A percentile compares a stretch with the other conserved stretches of the same genome.
These are phyloP conservation scores for Leishmania tropica DNA, from an alignment of 208 protist species.

Conservation along the genomic window DNA sequence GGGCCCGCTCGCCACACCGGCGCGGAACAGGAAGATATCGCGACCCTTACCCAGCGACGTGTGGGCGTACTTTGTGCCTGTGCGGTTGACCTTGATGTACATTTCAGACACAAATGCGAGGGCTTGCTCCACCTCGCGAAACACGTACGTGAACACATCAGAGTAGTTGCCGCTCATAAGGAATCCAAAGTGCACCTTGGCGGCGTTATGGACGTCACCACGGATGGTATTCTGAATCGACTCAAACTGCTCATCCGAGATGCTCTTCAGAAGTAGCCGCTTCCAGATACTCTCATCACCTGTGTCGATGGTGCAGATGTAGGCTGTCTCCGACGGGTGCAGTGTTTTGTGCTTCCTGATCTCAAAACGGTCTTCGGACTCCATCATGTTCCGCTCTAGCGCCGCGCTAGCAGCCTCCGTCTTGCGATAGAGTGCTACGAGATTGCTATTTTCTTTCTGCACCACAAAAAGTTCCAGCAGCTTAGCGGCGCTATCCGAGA, in stretches of 20 bases:
- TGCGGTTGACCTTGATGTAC: constrained; percentile 73
- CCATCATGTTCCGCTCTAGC: constrained; percentile 71
- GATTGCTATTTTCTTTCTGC: constrained; percentile 53
- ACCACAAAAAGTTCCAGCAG: constrained; percentile 62
- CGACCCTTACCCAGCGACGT: constrained; percentile 30
- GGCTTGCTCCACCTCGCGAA: constrained; percentile 76
- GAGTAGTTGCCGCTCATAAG: constrained; percentile 82
- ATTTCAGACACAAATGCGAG: constrained; percentile 76
- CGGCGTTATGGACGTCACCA: constrained; percentile 48
- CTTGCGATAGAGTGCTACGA: constrained; percentile 51
- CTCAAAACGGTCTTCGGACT: constrained; percentile 72
- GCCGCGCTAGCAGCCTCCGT: constrained; percentile 39
- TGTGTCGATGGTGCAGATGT: constrained; percentile 80
- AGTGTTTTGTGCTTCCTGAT: constrained; percentile 51
- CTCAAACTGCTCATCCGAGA: constrained; percentile 53
- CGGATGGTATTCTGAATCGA: constrained; percentile 51
- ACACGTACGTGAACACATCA: constrained; percentile 86
- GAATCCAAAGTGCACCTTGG: constrained; percentile 72
- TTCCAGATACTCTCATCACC: constrained; percentile 69
- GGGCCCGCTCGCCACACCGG: constrained; percentile 56
- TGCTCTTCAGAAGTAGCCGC: constrained; percentile 34
- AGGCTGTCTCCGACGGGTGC: constrained; percentile 61
- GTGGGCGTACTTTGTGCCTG: constrained; percentile 65
- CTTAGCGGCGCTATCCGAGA: constrained; percentile 36
- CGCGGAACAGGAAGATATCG: constrained; percentile 71